These are phyloP conservation scores for Penicillium polonicum DNA, from an alignment of 2,329 filamentous ascomycete genomes.

Conservation along the genomic window DNA sequence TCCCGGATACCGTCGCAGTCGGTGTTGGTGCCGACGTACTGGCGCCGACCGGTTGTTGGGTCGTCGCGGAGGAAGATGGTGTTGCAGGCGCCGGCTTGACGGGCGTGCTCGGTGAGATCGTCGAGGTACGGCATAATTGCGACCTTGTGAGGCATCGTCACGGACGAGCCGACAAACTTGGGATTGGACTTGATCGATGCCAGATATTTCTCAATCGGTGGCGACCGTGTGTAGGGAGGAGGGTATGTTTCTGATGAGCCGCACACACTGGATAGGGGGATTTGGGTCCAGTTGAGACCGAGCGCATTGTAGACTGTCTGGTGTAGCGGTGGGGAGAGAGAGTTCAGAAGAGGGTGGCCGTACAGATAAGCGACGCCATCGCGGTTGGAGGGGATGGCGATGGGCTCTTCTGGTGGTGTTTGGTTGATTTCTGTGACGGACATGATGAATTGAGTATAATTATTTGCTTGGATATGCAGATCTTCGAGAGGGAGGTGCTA, in stretches of 20 bases:
- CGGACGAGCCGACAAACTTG: slow-evolving; percentile 60
- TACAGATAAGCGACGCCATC: slow-evolving; percentile 57
- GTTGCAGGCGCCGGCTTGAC: slow-evolving; percentile 74
- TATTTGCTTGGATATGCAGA: background rate
- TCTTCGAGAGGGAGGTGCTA: background rate
- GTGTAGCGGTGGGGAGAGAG: slow-evolving; percentile 56
- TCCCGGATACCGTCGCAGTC: slow-evolving; percentile 77
- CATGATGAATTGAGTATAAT: slow-evolving; percentile 19
- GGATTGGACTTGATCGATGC: slow-evolving; percentile 37
- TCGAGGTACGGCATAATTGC: slow-evolving; percentile 72
- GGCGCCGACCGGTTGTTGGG: slow-evolving; percentile 44
- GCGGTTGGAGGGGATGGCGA: slow-evolving; percentile 35
- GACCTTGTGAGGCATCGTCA: slow-evolving; percentile 85
- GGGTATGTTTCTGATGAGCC: slow-evolving; percentile 33
- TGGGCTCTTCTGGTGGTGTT: slow-evolving; percentile 32
- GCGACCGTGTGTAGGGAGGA: slow-evolving; percentile 37
- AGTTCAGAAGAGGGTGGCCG: slow-evolving; percentile 57
- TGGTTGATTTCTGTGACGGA: slow-evolving; percentile 17
- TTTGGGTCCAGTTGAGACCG: slow-evolving; percentile 53
- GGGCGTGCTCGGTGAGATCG: slow-evolving; percentile 68
- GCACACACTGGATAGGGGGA: slow-evolving; percentile 43
- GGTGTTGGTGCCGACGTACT: slow-evolving; percentile 74
- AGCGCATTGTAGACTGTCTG: slow-evolving; percentile 54
- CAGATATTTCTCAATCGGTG: slow-evolving; percentile 37
- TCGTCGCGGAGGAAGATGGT: slow-evolving; percentile 65